Evolutionary conservation across 176 grass and related monocot genomes (phyloP).

Genomic region (Panicum miliaceum): DNA sequence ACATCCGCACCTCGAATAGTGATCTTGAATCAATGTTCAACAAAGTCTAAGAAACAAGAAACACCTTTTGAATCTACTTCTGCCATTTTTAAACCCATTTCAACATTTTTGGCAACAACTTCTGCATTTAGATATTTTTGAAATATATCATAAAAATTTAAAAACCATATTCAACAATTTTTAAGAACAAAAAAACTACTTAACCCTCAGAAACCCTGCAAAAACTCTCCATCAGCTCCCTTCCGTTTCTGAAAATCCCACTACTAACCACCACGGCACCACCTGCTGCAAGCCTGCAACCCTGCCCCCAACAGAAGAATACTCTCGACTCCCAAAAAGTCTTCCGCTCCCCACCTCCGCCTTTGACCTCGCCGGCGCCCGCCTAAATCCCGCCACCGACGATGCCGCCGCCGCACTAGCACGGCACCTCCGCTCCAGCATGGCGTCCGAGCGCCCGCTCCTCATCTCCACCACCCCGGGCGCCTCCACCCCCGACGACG

Average conservation of each 20-base stretch:
- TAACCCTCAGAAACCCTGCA: not conserved
- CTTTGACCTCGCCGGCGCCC: conserved; percentile 42
- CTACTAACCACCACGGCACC: not conserved
- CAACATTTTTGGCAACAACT: not conserved
- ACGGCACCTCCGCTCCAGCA: not conserved
- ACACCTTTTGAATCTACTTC: not conserved
- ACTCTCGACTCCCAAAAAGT: conserved; percentile 21
- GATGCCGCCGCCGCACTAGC: conserved; percentile 31
- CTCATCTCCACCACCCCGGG: conserved; percentile 23
- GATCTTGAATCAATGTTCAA: not conserved
- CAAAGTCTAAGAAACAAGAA: not conserved
- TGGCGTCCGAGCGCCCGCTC: conserved; percentile 56
- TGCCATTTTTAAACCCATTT: not conserved
- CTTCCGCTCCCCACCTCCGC: conserved; percentile 34
- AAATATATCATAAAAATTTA: not conserved
- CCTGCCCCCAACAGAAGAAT: conserved; percentile 30
- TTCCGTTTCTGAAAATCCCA: not conserved
- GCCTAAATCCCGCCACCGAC: conserved; percentile 36
- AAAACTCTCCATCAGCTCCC: not conserved
- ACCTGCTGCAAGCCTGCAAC: too few species aligned
- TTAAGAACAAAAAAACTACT: not conserved
- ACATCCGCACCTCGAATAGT: not conserved
- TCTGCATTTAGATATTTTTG: not conserved
- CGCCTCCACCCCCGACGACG: not conserved
- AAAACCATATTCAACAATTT: not conserved